Base-by-base conservation (phyloP, 2,329 filamentous ascomycete genomes). In the Dichotomopilus funicola region DNA sequence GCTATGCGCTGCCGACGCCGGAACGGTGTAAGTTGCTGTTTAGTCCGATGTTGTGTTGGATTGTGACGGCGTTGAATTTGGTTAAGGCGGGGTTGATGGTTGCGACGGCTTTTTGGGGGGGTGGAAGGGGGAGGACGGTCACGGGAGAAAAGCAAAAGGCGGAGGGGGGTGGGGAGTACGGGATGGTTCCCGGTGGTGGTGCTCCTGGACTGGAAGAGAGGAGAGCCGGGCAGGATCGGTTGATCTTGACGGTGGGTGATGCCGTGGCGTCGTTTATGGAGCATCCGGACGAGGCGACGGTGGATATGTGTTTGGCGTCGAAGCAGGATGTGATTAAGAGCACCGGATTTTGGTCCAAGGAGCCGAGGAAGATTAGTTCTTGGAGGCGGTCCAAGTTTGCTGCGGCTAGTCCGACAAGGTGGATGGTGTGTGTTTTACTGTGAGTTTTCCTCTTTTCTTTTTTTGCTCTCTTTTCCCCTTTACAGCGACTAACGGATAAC, bases 181-280 rank as follows among this genome's bases (percentile, higher is more conserved):
- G 19, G 19, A 27, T 27, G 19, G 19, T 27, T 27, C 19, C 19
- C 3, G 19, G 19, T 27, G 19, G 19, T 27, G 19, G 19, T 27
- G 19, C 2, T 27, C 19, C 19, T 27, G 19, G 19, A 27, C 19
- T 27, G 19, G 19, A 27, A 27, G 19, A 27, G 19, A 27, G 3
- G 19, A 27, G 19, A 3, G 19, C 19, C 3, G 19, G 12, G 37
- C 37, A 40, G 37, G 37, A 12, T 4, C 9, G 37, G 37, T 9
- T 40, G 9, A 27, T 50, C 13, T 36, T 51, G 38, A 51, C 49
- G 10, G 31, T 51, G 3, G 49, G 49, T 11, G 49, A 51, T 27
- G 49, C 49, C 4, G 38, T 51, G 40, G 49, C 49, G 38, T 51
- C 49, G 31, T 51, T 51, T 33, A 35, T 51, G 49, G 12, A 6